Percentiles rank a stretch among this genome's conserved stretches.
Evolutionary conservation across 2,329 filamentous ascomycete species (phyloP).

Genomic region (Harringtonia aguacate): DNA sequence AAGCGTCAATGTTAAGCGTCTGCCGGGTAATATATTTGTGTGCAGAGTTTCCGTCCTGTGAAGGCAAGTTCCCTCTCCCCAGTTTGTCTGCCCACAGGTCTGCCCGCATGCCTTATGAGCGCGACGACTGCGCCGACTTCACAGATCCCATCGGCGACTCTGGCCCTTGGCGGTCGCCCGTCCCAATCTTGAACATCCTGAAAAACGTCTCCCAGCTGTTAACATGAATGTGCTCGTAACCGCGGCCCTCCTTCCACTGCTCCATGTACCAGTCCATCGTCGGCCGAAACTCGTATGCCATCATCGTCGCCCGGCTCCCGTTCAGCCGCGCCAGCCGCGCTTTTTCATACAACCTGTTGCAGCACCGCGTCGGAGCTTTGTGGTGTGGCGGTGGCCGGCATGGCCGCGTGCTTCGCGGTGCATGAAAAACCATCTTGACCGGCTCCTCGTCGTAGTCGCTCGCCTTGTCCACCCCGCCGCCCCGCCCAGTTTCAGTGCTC

Average conservation of each 20-base stretch:
- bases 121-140: too few relatives aligned
- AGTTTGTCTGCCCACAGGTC: too few relatives aligned
- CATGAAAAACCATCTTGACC: slow-evolving; percentile 31
- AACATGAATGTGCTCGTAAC: slow-evolving; percentile 38
- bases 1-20: too few relatives aligned
- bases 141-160: too few relatives aligned
- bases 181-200: background rate
- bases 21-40: too few relatives aligned
- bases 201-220: slow-evolving; percentile 31
- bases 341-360: slow-evolving; percentile 33
- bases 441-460: slow-evolving; percentile 16
- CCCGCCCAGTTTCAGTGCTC: background rate
- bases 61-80: too few relatives aligned
- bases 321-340: slow-evolving; percentile 16
- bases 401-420: slow-evolving; percentile 23
- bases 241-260: slow-evolving; percentile 34
- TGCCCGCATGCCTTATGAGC: too few relatives aligned
- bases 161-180: too few relatives aligned
- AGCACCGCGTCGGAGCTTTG: slow-evolving; percentile 22
- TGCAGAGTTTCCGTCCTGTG: too few relatives aligned
- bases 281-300: slow-evolving; percentile 31
- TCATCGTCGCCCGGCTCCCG: slow-evolving; percentile 12
- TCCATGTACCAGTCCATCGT: slow-evolving; percentile 42
- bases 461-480: slow-evolving; percentile 11
- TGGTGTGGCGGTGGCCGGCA: background rate